Conservation (phyloP, 2,329 filamentous ascomycete species). For the Botrytis galanthina region DNA sequence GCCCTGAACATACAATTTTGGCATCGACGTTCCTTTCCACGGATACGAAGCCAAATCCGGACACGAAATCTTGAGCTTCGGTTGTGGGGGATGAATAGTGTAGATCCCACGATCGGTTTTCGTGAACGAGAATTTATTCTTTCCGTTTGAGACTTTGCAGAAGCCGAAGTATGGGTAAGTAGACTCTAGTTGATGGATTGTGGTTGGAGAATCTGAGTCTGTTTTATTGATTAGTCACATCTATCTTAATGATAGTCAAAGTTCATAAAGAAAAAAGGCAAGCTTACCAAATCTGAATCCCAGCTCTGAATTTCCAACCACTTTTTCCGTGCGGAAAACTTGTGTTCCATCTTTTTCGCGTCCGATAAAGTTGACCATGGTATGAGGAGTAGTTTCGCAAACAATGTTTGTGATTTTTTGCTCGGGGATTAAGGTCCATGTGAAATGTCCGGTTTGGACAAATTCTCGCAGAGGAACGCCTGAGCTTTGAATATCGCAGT, state of each 20-base stretch:
- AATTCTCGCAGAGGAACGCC: conserved; percentile 12
- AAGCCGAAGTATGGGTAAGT: neutral
- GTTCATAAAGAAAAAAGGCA: neutral
- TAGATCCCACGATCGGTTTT: conserved; percentile 11
- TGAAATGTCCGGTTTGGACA: conserved; percentile 4
- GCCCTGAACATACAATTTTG: conserved; percentile 2
- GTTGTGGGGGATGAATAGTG: neutral
- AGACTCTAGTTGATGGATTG: conserved; percentile 10
- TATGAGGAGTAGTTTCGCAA: conserved; percentile 10
- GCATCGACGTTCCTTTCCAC: conserved; percentile 8
- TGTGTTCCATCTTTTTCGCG: neutral
- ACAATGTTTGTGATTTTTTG: conserved; percentile 16
- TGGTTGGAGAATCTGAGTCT: neutral
- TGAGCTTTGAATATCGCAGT: conserved; percentile 10
- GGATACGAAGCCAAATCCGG: conserved; percentile 11
- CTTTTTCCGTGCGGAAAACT: neutral
- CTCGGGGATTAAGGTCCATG: conserved; percentile 11
- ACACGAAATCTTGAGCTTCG: conserved; percentile 1
- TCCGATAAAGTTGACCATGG: conserved; percentile 7
- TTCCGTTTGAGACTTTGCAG: conserved; percentile 5
- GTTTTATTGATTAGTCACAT: neutral
- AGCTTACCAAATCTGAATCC: neutral
- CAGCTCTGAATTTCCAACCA: neutral
- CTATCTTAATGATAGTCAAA: neutral
- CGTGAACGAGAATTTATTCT: conserved; percentile 1